phyloP scores from a whole-genome alignment of 805 yeast genomes.

The Starmerella roubikii region DNA sequence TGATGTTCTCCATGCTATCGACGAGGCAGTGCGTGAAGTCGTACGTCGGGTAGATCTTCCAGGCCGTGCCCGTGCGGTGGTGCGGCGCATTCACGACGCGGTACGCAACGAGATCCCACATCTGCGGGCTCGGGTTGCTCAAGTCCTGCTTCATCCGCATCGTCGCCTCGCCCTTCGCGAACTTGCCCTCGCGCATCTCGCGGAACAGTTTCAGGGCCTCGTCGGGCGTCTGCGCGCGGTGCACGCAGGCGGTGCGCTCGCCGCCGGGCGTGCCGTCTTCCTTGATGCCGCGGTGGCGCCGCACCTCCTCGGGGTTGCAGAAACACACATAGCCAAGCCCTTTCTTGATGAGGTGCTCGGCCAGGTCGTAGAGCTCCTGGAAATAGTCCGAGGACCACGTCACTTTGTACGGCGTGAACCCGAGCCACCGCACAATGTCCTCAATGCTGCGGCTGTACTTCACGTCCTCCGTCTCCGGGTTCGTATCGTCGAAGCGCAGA shows the following conservation, averaged over 20 bases:
- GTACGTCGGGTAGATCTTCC: constrained; percentile 98
- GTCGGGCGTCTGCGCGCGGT: constrained; percentile 58
- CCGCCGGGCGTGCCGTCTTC: constrained; percentile 92
- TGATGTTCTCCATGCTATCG: constrained; percentile 90
- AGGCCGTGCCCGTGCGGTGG: constrained; percentile 90
- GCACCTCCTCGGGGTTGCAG: constrained; percentile 84
- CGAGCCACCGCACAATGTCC: constrained; percentile 84
- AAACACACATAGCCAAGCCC: constrained; percentile 86
- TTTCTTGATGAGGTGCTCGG: constrained; percentile 59
- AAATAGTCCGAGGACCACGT: constrained; percentile 95
- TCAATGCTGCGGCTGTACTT: constrained; percentile 71
- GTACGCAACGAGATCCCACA: constrained; percentile 99
- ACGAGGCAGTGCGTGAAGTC: constrained; percentile 99
- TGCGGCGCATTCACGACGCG: constrained; percentile 85
- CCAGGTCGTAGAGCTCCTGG: constrained; percentile 74
- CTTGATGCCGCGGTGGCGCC: constrained; percentile 76
- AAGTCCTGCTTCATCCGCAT: constrained; percentile 95
- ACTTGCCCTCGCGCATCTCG: constrained; percentile 81
- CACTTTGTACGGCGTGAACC: constrained; percentile 83
- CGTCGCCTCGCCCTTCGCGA: constrained; percentile 82
- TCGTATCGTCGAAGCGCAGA: constrained; percentile 91
- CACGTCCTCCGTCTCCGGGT: constrained; percentile 97
- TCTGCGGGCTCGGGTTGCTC: constrained; percentile 84
- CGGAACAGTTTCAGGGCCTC: constrained; percentile 70
- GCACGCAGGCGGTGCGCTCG: constrained; percentile 68